phyloP scores from a whole-genome alignment of 1,284 basidiomycete species.

The Pseudozyma pruni region DNA sequence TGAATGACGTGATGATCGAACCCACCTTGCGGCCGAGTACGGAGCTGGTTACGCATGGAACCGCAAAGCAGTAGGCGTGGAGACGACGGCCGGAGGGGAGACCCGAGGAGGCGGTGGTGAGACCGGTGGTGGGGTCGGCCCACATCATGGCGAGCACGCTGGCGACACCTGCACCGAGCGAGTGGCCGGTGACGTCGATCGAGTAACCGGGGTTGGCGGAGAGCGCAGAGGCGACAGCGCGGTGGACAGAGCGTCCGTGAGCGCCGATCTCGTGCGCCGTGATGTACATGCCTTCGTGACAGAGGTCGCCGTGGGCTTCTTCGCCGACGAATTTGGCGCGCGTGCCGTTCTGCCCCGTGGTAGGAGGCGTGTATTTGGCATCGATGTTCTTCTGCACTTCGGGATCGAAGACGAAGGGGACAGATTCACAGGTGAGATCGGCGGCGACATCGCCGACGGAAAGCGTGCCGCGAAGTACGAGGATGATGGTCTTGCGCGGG shows the following conservation, averaged over 20 bases:
- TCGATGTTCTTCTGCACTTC: constrained; percentile 25
- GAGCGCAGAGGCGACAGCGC: constrained; percentile 78
- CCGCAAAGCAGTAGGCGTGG: constrained; percentile 81
- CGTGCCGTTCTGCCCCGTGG: neutral
- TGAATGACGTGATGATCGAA: constrained; percentile 78
- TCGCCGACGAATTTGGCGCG: constrained; percentile 1
- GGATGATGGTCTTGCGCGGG: constrained; percentile 49
- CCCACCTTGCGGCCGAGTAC: constrained; percentile 73
- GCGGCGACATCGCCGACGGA: constrained; percentile 63
- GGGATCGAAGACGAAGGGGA: constrained; percentile 31
- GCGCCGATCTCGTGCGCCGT: constrained; percentile 83
- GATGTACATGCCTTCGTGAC: constrained; percentile 77
- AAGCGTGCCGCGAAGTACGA: constrained; percentile 63
- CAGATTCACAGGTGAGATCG: constrained; percentile 65
- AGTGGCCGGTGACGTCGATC: constrained; percentile 76
- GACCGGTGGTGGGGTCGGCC: constrained; percentile 72
- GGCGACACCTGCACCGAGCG: constrained; percentile 86
- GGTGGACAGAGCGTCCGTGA: constrained; percentile 79
- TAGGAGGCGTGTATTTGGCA: neutral
- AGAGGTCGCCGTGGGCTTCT: constrained; percentile 19
- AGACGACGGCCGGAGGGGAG: constrained; percentile 77
- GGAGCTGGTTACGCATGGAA: constrained; percentile 77
- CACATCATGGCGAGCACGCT: constrained; percentile 82
- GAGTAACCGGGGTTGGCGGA: constrained; percentile 76
- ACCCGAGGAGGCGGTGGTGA: constrained; percentile 64